Conservation (phyloP, 495 filamentous ascomycete genomes). For the Penicillium lividum region DNA sequence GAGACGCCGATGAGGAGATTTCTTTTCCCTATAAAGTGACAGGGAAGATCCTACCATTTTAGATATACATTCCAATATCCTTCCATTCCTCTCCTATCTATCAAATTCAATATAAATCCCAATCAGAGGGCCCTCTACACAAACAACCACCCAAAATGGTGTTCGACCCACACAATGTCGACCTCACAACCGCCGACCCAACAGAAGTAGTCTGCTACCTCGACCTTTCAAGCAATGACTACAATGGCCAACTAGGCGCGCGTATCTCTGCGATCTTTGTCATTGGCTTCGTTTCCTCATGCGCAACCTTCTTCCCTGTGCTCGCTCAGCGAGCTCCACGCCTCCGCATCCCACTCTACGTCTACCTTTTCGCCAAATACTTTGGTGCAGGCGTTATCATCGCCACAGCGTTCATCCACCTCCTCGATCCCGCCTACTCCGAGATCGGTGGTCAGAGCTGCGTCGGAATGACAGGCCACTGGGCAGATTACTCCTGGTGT, state of each 20-base stretch:
- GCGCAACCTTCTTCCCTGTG: constrained; percentile 64
- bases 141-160: constrained; percentile 19
- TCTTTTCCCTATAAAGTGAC: constrained; percentile 24
- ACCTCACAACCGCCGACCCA: constrained; percentile 37
- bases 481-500: constrained; percentile 47
- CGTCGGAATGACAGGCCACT: constrained; percentile 55
- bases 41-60: constrained; percentile 8
- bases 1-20: constrained; percentile 13
- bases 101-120: too few species aligned
- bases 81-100: neutral
- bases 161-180: constrained; percentile 42
- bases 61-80: neutral
- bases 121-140: neutral
- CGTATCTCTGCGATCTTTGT: constrained; percentile 50
- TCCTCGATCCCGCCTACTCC: constrained; percentile 55
- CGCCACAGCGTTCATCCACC: constrained; percentile 65
- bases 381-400: constrained; percentile 73
- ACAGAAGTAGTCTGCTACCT: constrained; percentile 41
- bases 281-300: constrained; percentile 39
- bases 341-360: constrained; percentile 61
- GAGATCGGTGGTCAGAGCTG: constrained; percentile 55
- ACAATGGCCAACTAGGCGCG: constrained; percentile 44
- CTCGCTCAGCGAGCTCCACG: constrained; percentile 55
- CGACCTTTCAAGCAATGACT: constrained; percentile 38
- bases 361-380: constrained; percentile 74